Evolutionary conservation across 768 basidiomycete species (phyloP), one percentile per base, ranked within the genome.

Genomic region (Russula foetens): DNA sequence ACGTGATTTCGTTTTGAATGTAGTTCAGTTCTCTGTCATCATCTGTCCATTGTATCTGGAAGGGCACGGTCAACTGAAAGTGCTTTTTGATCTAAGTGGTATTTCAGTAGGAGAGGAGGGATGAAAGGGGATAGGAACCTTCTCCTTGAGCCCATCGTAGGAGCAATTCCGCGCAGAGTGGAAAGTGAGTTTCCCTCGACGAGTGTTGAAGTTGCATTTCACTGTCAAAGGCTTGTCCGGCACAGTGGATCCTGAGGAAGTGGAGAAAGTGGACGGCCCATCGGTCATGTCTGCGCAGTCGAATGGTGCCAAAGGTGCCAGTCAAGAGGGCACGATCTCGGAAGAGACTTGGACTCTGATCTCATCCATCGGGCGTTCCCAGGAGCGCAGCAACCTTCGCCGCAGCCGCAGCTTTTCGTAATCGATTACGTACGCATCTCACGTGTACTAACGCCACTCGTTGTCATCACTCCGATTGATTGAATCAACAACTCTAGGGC

Each of bases 151-250:
- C 23, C 86, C 75, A 56, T 88, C 83, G 68, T 85, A 90, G 2
- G 84, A 83, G 70, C 91, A 95, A 58, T 85, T 87, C 31, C 83
- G 80, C 35, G 91, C 89, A 17, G 88, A 88, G 19, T 78, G 77
- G 71, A 93, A 97, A 19, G 80, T 85, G 62, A 97, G 88, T 66
- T 85, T 78, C 71, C 91, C 87, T 67, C 81, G 81, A 69, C 77
- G 81, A 51, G 81, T 76, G 67, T 91, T 88, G 73, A 88, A 88
- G 8, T 81, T 81, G 74, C 92, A 94, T 75, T 90, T 92, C 43
- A 97, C 85, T 57, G 88, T 79, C 28, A 97, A 78, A 2, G 87
- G 84, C 67, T 83, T 84, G 71, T 92, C 88, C 35, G 89, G 88
- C 2, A 62, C 44, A 0, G 41, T 38, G 19, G 50, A 19, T 5